Evolutionary conservation across 495 filamentous ascomycete species (phyloP).

Genomic region (Penicillium tannophilum): DNA sequence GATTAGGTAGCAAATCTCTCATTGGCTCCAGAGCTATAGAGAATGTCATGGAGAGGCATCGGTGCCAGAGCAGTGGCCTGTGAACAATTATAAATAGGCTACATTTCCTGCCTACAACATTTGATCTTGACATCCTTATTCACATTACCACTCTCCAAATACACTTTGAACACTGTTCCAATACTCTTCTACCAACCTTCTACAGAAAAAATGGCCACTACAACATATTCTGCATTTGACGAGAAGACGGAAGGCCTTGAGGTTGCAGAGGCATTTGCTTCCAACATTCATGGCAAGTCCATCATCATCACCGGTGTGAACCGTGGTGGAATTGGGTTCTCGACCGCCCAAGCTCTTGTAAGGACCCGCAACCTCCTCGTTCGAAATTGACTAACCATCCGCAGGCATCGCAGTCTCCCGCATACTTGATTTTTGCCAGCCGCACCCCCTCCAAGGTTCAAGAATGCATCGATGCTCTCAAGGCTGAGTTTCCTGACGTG

Average conservation of each 20-base stretch:
- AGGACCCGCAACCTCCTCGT: conserved; percentile 11
- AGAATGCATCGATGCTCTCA: conserved; percentile 36
- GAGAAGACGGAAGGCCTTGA: conserved; percentile 39
- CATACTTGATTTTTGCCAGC: conserved; percentile 42
- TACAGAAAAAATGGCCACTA: conserved; percentile 24
- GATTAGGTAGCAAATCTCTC: no score
- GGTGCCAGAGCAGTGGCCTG: no score
- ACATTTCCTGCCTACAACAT: no score
- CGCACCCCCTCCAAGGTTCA: conserved; percentile 41
- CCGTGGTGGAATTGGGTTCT: conserved; percentile 40
- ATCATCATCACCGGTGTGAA: conserved; percentile 48
- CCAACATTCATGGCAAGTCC: conserved; percentile 38
- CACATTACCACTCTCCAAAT: no score
- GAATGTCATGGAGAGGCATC: no score
- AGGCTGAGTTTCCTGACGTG: conserved; percentile 36
- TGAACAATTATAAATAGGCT: no score
- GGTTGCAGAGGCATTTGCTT: conserved; percentile 41
- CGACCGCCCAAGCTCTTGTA: conserved; percentile 46
- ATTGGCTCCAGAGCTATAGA: no score
- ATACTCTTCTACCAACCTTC: no score
- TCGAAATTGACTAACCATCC: conserved; percentile 2
- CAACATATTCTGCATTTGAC: conserved; percentile 42
- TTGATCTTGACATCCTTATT: no score
- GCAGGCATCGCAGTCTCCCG: conserved; percentile 45
- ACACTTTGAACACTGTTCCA: no score